Evolutionary conservation across 768 basidiomycete species (phyloP), one percentile per base, ranked within the genome.

Genomic region (Boletus coccyginus): DNA sequence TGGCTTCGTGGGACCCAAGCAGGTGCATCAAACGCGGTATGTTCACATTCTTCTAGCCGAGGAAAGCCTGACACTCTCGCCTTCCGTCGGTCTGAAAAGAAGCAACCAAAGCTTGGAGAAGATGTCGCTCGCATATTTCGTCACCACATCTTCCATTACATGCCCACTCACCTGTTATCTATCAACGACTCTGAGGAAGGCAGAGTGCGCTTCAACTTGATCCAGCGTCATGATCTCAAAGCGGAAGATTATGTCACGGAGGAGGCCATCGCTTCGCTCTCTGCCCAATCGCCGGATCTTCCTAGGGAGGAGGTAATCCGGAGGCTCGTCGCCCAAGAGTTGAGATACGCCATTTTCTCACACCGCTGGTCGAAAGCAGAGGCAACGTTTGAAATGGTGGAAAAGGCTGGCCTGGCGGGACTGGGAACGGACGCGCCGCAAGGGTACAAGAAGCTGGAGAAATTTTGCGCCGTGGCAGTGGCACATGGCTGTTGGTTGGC

Each of bases 311-410:
- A 54, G 19, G 33, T 21, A n/a, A 42, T 54, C 40, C 24, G 24
- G 32, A n/a, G 16, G 17, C 40, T 54, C 39, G 46, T 54, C 29
- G 14, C 39, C 11, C 29, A 49, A 29, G 3, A 3, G 32, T 13
- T 54, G 32, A 41, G 24, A 33, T 54, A 48, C 5, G 53, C 53
- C 24, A 33, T 49, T 7, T 54, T 54, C n/a, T 54, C 53, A 1
- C 53, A 54, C 14, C 46, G 53, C n/a, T 54, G 46, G 53, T 29
- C 4, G 17, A 17, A 19, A 14, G 8, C 3, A 8, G 53, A 54
- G n/a, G 39, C 46, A 3, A 42, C 46, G 5, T 54, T 48, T 4
- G 46, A 42, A 5, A 35, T 27, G 53, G 46, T 54, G 8, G 32
- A 42, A n/a, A 10, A 14, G 5, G 53, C 40, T 5, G 46, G 46